Conservation (phyloP, 2,329 filamentous ascomycete genomes). For the Aspergillus carbonarius region DNA sequence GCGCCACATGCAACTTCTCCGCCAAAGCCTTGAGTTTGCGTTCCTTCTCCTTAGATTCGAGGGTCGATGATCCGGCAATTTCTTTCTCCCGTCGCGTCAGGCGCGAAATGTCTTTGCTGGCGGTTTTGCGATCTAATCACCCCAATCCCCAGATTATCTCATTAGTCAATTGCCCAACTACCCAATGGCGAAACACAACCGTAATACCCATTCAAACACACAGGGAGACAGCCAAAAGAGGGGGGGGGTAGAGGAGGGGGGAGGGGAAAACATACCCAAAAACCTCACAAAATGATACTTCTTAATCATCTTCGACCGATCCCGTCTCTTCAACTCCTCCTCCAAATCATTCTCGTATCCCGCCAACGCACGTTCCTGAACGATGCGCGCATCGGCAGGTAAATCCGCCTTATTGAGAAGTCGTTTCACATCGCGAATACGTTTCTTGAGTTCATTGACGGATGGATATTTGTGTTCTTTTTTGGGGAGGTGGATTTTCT, state of each 20-base stretch:
- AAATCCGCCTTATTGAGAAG: conserved; percentile 51
- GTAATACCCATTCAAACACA: no score
- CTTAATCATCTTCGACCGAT: conserved; percentile 56
- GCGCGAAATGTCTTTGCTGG: conserved; percentile 39
- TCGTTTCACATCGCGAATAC: conserved; percentile 57
- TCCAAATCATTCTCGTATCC: conserved; percentile 58
- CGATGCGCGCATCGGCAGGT: conserved; percentile 55
- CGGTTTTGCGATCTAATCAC: conserved; percentile 42
- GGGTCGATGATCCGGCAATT: conserved; percentile 26
- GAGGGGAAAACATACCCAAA: conserved; percentile 44
- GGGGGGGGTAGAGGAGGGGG: neutral
- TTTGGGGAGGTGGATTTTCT: conserved; percentile 27
- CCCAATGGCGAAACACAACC: no score
- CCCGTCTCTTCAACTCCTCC: conserved; percentile 49
- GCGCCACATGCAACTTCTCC: conserved; percentile 47
- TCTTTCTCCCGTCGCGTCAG: conserved; percentile 42
- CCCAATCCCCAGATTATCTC: neutral
- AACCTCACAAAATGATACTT: conserved; percentile 68
- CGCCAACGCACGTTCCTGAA: conserved; percentile 60
- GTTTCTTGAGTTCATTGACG: conserved; percentile 54
- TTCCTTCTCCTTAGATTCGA: conserved; percentile 25
- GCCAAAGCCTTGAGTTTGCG: conserved; percentile 24
- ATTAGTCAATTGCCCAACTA: conserved; percentile 13
- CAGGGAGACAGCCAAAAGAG: no score
- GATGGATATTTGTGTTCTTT: conserved; percentile 34